Percentiles rank a stretch among this genome's conserved stretches.
These are phyloP conservation scores for Cryptosporidium ryanae DNA, from an alignment of 169 alveolate species.

Conservation along the genomic window DNA sequence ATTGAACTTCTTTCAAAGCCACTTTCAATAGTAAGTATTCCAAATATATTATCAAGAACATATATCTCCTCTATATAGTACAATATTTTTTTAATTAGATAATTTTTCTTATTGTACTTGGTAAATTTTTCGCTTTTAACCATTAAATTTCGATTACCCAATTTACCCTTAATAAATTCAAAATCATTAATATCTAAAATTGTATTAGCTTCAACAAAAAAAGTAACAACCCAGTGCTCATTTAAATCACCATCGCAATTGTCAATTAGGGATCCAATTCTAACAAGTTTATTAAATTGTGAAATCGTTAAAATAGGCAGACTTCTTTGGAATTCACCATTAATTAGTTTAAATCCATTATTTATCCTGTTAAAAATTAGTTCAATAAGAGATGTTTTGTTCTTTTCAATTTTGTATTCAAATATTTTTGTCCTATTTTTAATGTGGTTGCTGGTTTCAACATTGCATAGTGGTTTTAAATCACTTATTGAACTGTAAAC, in stretches of 20 bases:
- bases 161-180: background rate
- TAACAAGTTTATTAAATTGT: constrained; percentile 26
- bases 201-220: background rate
- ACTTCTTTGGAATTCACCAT: background rate
- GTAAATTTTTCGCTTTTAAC: background rate
- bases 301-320: constrained; percentile 22
- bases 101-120: background rate
- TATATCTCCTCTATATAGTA: background rate
- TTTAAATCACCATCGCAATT: background rate
- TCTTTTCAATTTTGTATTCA: background rate
- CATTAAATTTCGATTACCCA: background rate
- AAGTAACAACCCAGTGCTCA: constrained; percentile 21
- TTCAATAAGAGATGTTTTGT: constrained; percentile 25
- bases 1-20: background rate
- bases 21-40: background rate
- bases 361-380: constrained; percentile 5
- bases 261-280: constrained; percentile 7
- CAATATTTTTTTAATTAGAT: background rate
- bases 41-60: constrained; percentile 12
- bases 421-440: background rate
- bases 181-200: background rate
- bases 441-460: background rate
- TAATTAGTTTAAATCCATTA: constrained; percentile 25
- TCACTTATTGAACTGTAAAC: constrained; percentile 8
- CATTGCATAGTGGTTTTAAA: background rate